A percentile compares a stretch with the other conserved stretches of the same genome.
These are phyloP conservation scores for Sphagnum magellanicum DNA, from an alignment of 228 moss, liverwort and hornwort species.

Conservation along the genomic window DNA sequence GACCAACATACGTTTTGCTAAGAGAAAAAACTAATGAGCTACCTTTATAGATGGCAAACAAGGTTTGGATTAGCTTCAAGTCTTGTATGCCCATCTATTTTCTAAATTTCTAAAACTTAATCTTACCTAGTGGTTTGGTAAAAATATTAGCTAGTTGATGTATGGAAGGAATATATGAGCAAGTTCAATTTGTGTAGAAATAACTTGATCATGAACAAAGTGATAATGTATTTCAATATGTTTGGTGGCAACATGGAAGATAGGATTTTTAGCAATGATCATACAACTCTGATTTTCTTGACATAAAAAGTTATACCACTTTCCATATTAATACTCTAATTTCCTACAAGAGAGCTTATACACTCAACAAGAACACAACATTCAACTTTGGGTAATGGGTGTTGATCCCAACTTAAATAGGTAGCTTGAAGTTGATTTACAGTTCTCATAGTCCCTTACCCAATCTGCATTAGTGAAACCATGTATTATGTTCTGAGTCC, in stretches of 20 bases:
- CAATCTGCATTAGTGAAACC: no score
- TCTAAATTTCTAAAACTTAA: neutral
- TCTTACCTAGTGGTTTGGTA: neutral
- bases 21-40: neutral
- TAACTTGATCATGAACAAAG: neutral
- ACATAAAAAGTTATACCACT: neutral
- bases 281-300: neutral
- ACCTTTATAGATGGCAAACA: neutral
- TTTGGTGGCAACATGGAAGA: neutral
- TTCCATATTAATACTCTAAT: no score
- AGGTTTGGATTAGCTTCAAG: neutral
- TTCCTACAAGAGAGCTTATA: no score
- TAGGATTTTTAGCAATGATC: neutral
- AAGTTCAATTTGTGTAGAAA: neutral
- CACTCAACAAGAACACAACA: no score
- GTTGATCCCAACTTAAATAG: no score
- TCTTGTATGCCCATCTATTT: neutral
- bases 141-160: neutral
- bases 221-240: neutral
- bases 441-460: no score
- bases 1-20: neutral
- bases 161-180: neutral
- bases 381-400: no score
- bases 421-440: no score
- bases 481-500: no score